Base-by-base conservation (phyloP, 805 yeast genomes). In the Yamadazyma akitaensis region DNA sequence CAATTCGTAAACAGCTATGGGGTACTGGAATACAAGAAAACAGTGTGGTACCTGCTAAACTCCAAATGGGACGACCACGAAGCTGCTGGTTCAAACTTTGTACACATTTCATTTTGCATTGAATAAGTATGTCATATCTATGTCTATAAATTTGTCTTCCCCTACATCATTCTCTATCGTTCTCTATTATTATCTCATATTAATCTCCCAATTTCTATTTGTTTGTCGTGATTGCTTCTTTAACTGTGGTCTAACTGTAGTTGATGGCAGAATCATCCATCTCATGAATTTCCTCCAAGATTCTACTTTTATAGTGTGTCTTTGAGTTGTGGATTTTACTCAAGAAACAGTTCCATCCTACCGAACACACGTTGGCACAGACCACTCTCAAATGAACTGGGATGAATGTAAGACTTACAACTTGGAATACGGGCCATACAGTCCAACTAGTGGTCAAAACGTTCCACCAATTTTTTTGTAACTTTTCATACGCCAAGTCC, bases 301-400 rank as follows among this genome's bases (percentile, higher is more conserved):
- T 47, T 42, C 59, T 55, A n/a, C 67, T 68, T 49, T 66, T 64
- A 24, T 70, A 73, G 43, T 67, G 74, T 9, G 70, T 67, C 49
- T 60, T 56, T 13, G 72, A 67, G 40, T 81, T 72, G 53, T 86
- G 89, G 46, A 68, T 62, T 45, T 60, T 67, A 53, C 75, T 70
- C 59, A 71, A 65, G 56, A 61, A 71, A 37, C 70, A 64, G 51
- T 66, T 70, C 76, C 76, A 71, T 24, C 72, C 71, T 18, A 69
- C 60, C 7, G 73, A 67, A 67, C 72, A 68, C 10, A 68, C 36
- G 47, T 71, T 71, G 18, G 72, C 51, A 18, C 65, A 59, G 13
- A 70, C 67, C 13, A 68, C 60, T 41, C 76, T 55, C 35, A 67
- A 58, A 46, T 70, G 73, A 11, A 69, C 61, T 1, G 76, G 76